Base-by-base conservation (phyloP, 208 protist genomes). In the Angomonas ambiguus region DNA sequence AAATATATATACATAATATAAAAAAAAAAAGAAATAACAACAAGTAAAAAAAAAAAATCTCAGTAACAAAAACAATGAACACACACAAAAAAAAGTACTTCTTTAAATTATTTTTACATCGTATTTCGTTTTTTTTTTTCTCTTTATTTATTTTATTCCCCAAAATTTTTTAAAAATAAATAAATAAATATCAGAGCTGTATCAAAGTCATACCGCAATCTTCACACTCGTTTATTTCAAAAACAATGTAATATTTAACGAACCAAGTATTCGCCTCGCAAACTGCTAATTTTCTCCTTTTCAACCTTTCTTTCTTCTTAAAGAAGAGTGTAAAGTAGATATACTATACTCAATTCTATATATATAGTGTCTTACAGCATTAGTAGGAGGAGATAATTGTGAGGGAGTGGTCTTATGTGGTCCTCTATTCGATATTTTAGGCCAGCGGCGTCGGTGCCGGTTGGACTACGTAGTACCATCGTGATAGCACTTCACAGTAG, bases 81-180 rank as follows among this genome's bases (percentile, higher is more conserved):
- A 45, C 5, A 45, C 16, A 62, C 33, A 35, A 48, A n/a, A 34
- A 48, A 48, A 48, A 48, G 38, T 18, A 61, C 31, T 59, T 28
- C 49, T 42, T 16, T 10, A 3, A 24, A 59, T 34, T 35, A 27
- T 25, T 20, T 65, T 24, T 25, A 33, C 41, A 0, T 30, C 56
- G 24, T 42, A 58, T 34, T 30, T 55, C 20, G 28, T 51, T 51
- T 60, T 67, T 62, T 4, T 20, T 57, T 59, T 60, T 30, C 42
- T 31, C 48, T 45, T 25, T 30, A 30, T 55, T 65, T 70, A 30
- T 56, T 69, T 53, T 62, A 1, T 61, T 24, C 31, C 28, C 31
- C 13, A 49, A 6, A 18, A 13, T 18, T 53, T 58, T 58, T 8
- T 42, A 72, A 56, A 56, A 24, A 56, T 11, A 6, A 20, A 56